Evolutionary conservation across 2,329 filamentous ascomycete genomes (phyloP), one percentile per base, ranked within the genome.

Genomic region (Pseudopyrenochaeta lycopersici): DNA sequence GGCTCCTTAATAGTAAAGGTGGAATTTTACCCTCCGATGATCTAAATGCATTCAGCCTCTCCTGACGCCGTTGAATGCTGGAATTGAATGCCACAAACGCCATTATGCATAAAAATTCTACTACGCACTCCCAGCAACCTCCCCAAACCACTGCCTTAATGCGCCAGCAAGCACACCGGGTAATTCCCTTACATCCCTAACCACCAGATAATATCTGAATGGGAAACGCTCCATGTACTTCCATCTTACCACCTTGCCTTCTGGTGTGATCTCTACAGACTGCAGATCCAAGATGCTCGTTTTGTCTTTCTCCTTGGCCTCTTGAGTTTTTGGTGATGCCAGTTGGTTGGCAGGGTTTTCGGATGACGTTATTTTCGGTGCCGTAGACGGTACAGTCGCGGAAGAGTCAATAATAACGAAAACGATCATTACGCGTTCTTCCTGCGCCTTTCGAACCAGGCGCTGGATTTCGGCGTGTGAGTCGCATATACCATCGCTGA

Each of bases 371-470:
- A 54, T 48, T 1, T 43, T 44, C 3, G 62, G 44, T 7, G 49
- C 54, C 17, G 39, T 44, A n/a, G 53, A 36, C 7, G 49, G 42
- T 6, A 54, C 40, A 3, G 66, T 57, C 3, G 72, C 63, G 1
- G 66, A 71, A 39, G 86, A 82, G 79, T 99, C 95, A 71, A 99
- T 92, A 68, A 99, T 90, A 66, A 99, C 91, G 75, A 99, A 99
- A 5, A 99, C 94, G 59, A 98, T 88, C 91, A 99, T 97, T 72
- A 99, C 96, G 14, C 92, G 84, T 77, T 97, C 91, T 75, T 97
- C 93, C 69, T 92, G 88, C 1, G 95, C 94, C 76, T 94, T 89
- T 9, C 95, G 84, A 10, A 99, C 87, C 18, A 98, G 83, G 4
- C 91, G 83, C 14, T 90, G 85, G 63, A 99, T 93, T 4, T 86